Evolutionary conservation across 139 green algal species (phyloP), one percentile per base, ranked within the genome.

Genomic region (Chlamydomonas eustigma): DNA sequence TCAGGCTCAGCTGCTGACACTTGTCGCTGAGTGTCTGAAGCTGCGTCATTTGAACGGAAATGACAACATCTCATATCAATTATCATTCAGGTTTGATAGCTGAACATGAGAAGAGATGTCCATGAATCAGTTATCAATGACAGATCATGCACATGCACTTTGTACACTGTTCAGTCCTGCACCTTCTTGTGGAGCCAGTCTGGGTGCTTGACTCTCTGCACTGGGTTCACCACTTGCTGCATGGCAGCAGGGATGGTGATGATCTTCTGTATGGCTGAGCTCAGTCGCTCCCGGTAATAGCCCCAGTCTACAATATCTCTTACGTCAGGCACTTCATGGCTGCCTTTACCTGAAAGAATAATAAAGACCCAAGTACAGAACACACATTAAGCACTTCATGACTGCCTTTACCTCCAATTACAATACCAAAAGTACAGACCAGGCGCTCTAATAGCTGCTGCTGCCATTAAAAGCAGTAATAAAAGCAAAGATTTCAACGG

Each of bases 231-330:
- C 33, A 74, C 32, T 8, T 39, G 33, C 68, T 98, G 95, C 93
- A 98, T 94, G 63, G 94, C 95, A 0, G 95, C 95, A 2, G 95
- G 95, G 80, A 99, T 98, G 83, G 93, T 97, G 83, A 99, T 97
- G 88, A 99, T 98, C 91, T 99, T 99, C 82, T 97, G 92, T 51
- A 99, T 95, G 75, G 95, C 88, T 64, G 81, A 92, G 64, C 89
- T 85, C 72, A 99, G 84, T 35, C 95, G 91, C 84, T 95, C 93
- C 37, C 76, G 80, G 91, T 98, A 99, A 86, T 99, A 99, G 50
- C 87, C 91, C 95, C 95, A 99, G 87, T 99, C 95, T 52, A 99
- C 84, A 24, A 98, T 91, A 69, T 90, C 84, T 0, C 95, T 84
- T 81, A 96, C 88, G 73, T 97, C 91, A 18, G 90, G 91, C 65